Percentiles rank a stretch among this genome's conserved stretches.
Conservation (phyloP, 495 filamentous ascomycete species). For the Penicillium silybi region DNA sequence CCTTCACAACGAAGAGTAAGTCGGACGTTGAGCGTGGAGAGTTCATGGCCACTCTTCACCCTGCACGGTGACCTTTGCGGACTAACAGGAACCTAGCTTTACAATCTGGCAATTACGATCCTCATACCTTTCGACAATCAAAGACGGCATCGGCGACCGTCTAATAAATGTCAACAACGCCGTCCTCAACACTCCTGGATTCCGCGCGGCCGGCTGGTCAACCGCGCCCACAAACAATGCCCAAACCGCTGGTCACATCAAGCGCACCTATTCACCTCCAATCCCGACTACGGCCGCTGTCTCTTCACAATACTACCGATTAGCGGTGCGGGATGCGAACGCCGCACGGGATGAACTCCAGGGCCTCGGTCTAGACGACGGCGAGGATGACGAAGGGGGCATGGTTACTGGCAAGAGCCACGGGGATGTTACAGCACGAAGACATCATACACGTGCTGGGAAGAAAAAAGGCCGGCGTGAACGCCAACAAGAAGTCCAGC, state of each 20-base stretch:
- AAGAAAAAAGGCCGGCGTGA: constrained; percentile 38
- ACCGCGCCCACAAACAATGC: constrained; percentile 51
- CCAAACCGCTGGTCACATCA: constrained; percentile 58
- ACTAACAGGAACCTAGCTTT: constrained; percentile 56
- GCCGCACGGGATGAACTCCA: constrained; percentile 26
- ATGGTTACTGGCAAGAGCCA: constrained; percentile 73
- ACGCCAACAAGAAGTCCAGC: constrained; percentile 45
- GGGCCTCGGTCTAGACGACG: constrained; percentile 53
- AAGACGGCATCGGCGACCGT: constrained; percentile 93
- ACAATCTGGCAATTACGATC: constrained; percentile 90
- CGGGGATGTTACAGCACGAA: constrained; percentile 70
- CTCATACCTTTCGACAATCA: constrained; percentile 82
- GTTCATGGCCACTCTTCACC: background rate
- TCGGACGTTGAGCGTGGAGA: constrained; percentile 1
- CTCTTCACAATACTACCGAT: constrained; percentile 76
- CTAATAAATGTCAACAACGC: constrained; percentile 88
- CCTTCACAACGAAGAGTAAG: constrained; percentile 95
- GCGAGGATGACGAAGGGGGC: constrained; percentile 77
- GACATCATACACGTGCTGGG: constrained; percentile 47
- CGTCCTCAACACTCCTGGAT: constrained; percentile 89
- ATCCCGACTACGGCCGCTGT: constrained; percentile 74
- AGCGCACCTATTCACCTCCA: constrained; percentile 90
- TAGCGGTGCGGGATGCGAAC: constrained; percentile 33
- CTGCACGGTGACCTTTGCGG: background rate
- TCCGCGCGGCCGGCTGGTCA: constrained; percentile 92